Base-by-base conservation (phyloP, 805 yeast species). In the Yarrowia sp. region DNA sequence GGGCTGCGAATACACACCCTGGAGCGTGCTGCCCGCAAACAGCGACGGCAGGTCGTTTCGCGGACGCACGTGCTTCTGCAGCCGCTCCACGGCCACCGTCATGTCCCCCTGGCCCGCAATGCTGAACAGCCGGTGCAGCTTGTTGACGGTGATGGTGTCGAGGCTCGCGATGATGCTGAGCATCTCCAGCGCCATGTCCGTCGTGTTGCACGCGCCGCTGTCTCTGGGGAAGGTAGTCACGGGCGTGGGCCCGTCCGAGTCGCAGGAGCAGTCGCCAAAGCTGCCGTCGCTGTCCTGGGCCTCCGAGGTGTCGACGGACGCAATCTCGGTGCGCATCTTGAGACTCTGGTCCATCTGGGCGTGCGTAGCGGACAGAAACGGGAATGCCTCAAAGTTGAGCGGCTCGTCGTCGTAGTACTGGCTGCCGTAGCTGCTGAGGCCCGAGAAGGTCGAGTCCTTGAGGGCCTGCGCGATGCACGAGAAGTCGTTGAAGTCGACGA, bases 181-280 rank as follows among this genome's bases (percentile, higher is more conserved):
- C 58, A 51, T 51, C 24, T 51, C 58, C 14, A 51, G 24, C 7
- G 42, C 58, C 31, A 24, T 24, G 13, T 51, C 58, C 2, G 58
- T 51, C 24, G 33, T 51, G 8, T 13, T 51, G 32, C 18, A 31
- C 13, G 13, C 42, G 5, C 58, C 58, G 7, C 21, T 21, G 35
- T 51, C 58, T n/a, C 58, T 8, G 9, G 58, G 58, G n/a, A 51
- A 24, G 9, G 58, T 51, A 4, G 58, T 51, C 14, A 51, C 36
- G 31, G 58, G 58, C 6, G 58, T 51, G 4, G 41, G 33, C 0
- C 42, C 58, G 16, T 24, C 7, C n/a, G 39, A 21, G 10, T 21
- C 25, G 8, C 27, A 19, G 13, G 21, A 25, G 10, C 19, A 10
- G 2, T 19, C 31, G 5, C 32, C 47, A 41, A 24, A 24, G n/a